Conservation (phyloP, 2,329 filamentous ascomycete genomes). For the Cadophora malorum region DNA sequence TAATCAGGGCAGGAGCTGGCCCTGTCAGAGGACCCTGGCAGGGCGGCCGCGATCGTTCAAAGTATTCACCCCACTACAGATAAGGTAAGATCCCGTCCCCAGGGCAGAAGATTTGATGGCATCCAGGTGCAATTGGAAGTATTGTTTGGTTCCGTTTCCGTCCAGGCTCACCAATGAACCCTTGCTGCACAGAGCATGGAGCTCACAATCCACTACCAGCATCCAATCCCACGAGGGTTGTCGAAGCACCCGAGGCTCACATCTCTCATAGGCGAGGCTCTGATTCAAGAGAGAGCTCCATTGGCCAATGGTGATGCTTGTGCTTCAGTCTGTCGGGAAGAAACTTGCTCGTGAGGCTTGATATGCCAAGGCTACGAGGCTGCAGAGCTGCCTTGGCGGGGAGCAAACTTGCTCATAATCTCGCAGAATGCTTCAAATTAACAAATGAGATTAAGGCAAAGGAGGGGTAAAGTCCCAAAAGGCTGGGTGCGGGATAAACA, state of each 20-base stretch:
- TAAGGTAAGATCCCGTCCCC: constrained; percentile 7
- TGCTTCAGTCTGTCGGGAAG: background rate
- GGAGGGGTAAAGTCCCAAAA: background rate
- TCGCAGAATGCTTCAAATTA: constrained; percentile 15
- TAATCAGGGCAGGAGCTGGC: background rate
- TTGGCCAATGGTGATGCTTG: constrained; percentile 5
- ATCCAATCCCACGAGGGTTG: constrained; percentile 9
- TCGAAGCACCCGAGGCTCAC: background rate
- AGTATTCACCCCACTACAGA: background rate
- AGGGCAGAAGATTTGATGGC: background rate
- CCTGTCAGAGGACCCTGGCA: background rate
- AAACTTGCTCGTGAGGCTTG: constrained; percentile 27
- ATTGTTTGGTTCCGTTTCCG: background rate
- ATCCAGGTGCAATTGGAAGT: background rate
- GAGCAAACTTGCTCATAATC: constrained; percentile 32
- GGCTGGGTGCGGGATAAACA: constrained; percentile 3
- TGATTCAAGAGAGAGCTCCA: background rate
- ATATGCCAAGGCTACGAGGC: constrained; percentile 23
- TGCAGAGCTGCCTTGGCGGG: constrained; percentile 13
- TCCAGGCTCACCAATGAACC: background rate
- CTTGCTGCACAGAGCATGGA: background rate
- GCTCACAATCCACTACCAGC: background rate
- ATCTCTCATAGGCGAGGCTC: constrained; percentile 13
- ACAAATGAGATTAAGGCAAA: background rate
- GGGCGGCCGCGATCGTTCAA: no score